Conservation (phyloP, 2,329 filamentous ascomycete species). For the Colletotrichum tanaceti region DNA sequence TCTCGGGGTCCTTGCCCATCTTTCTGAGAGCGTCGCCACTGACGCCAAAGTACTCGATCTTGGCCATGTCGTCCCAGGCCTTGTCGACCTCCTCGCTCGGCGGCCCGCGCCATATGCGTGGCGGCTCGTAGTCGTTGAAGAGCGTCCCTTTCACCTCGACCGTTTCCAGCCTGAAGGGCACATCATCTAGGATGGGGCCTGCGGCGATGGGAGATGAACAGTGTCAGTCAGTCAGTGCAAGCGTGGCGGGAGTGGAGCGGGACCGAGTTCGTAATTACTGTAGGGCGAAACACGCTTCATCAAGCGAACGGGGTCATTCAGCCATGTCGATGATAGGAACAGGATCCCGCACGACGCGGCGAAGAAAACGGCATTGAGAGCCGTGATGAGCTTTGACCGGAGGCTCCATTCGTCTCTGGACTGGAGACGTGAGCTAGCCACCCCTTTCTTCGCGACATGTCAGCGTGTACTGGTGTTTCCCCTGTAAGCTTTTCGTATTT, state of each 20-base stretch:
- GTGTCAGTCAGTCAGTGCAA: neutral
- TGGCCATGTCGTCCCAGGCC: slow-evolving; percentile 41
- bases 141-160: slow-evolving; percentile 32
- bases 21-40: slow-evolving; percentile 32
- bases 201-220: no score
- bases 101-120: slow-evolving; percentile 41
- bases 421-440: neutral
- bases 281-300: slow-evolving; percentile 36
- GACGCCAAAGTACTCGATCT: slow-evolving; percentile 35
- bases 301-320: slow-evolving; percentile 24
- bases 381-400: slow-evolving; percentile 8
- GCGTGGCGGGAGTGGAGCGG: fast-evolving
- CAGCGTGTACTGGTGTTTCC: no score
- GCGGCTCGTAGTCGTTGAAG: slow-evolving; percentile 47
- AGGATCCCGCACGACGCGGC: slow-evolving; percentile 20
- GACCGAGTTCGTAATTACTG: neutral
- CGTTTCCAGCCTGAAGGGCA: slow-evolving; percentile 30
- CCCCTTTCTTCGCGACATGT: neutral
- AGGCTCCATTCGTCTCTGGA: slow-evolving; percentile 8
- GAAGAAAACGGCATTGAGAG: slow-evolving; percentile 22
- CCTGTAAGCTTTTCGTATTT: neutral
- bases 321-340: slow-evolving; percentile 17
- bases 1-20: slow-evolving; percentile 33
- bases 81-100: slow-evolving; percentile 43
- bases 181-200: slow-evolving; percentile 28